phyloP scores from a whole-genome alignment of 2,329 filamentous ascomycete genomes.

The Hypoxylon sp. region DNA sequence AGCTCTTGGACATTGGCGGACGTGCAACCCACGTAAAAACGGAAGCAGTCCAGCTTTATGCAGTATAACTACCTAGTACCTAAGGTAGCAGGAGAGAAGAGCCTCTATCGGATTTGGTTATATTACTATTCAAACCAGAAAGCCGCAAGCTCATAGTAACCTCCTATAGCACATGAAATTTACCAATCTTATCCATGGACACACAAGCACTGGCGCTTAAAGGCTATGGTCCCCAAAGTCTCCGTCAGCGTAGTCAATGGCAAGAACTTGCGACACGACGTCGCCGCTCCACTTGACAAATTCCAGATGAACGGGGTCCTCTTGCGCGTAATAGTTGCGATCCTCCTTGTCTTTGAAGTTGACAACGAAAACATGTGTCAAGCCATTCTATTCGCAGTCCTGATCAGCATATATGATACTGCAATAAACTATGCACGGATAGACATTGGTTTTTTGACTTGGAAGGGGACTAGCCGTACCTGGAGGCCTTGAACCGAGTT shows the following conservation, averaged over 20 bases:
- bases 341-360: not conserved
- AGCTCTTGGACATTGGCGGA: too few species aligned
- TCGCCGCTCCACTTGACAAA: not conserved
- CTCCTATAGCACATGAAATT: not conserved
- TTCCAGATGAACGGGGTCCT: not conserved
- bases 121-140: not conserved
- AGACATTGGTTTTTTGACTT: not conserved
- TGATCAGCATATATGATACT: not conserved
- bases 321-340: not conserved
- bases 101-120: not conserved
- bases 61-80: too few species aligned
- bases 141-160: not conserved
- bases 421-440: not conserved
- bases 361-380: not conserved
- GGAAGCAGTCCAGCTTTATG: not conserved
- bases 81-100: not conserved
- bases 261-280: not conserved
- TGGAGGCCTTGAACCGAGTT: not conserved
- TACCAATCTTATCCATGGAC: too few species aligned
- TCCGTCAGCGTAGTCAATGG: not conserved
- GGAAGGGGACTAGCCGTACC: not conserved
- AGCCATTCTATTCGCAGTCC: not conserved
- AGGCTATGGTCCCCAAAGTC: not conserved
- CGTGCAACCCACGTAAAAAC: not conserved
- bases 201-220: not conserved